These are phyloP conservation scores for Trapa incisa DNA, from an alignment of 345 rosid genomes.

Conservation along the genomic window DNA sequence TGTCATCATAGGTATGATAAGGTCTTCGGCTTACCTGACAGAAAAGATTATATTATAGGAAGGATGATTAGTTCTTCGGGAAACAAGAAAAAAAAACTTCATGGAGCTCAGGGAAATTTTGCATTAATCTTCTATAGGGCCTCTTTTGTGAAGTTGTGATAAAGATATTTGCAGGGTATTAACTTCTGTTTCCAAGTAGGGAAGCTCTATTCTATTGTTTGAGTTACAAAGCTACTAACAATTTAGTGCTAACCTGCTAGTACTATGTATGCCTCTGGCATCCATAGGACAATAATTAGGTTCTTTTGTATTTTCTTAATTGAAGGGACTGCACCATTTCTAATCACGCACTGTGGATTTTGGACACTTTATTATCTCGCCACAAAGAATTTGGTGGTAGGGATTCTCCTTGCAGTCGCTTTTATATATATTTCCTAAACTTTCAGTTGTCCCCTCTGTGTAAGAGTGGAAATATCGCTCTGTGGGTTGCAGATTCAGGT, in stretches of 20 bases:
- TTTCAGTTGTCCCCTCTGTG: not conserved
- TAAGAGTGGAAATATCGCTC: slow-evolving; percentile 59
- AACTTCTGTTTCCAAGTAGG: not conserved
- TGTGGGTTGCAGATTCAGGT: slow-evolving; percentile 65
- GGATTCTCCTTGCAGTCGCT: not conserved
- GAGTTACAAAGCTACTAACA: not conserved
- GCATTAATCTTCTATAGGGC: not conserved
- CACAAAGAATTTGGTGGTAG: not conserved
- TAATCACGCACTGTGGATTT: not conserved
- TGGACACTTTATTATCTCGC: not conserved
- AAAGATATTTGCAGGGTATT: not conserved
- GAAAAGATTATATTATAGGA: not conserved
- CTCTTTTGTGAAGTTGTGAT: not conserved
- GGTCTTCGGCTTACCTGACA: not conserved
- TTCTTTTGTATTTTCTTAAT: not conserved
- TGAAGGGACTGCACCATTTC: not conserved
- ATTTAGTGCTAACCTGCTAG: not conserved
- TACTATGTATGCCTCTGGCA: not conserved
- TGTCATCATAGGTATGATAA: not conserved
- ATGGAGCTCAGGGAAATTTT: not conserved
- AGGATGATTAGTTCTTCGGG: not conserved
- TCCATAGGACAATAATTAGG: not conserved
- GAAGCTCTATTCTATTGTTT: not conserved
- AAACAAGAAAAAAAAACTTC: not conserved
- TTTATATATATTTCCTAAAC: not conserved